Base-by-base conservation (phyloP, 768 basidiomycete genomes). In the Podaxis carcinomalis region DNA sequence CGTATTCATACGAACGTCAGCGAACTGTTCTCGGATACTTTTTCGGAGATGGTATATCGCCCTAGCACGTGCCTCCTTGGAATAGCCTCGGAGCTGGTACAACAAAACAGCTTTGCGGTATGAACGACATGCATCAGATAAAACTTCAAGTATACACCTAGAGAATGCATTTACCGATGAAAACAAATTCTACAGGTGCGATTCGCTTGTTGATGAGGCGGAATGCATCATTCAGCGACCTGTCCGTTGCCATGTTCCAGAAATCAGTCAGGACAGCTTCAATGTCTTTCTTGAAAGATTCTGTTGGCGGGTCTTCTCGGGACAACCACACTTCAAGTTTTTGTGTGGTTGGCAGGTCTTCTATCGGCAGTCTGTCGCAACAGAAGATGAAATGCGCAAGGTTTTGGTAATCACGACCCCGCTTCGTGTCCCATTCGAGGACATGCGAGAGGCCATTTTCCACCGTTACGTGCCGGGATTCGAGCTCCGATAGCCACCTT, bases 151-250 rank as follows among this genome's bases (percentile, higher is more conserved):
- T 52, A 27, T 6, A 13, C 5, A 57, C 19, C 27, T 27, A 21
- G 53, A 39, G 11, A 5, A 62, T 9, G 19, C 11, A 73, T 79
- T 62, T 67, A 92, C 92, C 90, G 44, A 92, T 85, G 70, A 89
- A 93, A 35, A 92, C 83, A 68, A 93, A 90, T 67, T 92, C 88
- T 6, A 87, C 83, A 1, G 89, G 89, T 1, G 89, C 84, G 42
- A 92, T 79, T 27, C 84, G 80, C 62, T 83, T 80, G 59, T 75
- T 74, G n/a, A 89, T 79, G 25, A 77, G 73, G 16, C 63, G 73
- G 65, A 92, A 87, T 1, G 77, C 84, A 11, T 68, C 62, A n/a
- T 79, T 80, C 36, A 82, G 72, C 5, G 67, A 47, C 0, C 61
- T 21, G 32, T 77, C 72, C 9, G 63, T 67, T 2, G 87, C 87